Percentiles rank a stretch among this genome's conserved stretches.
phyloP scores from a whole-genome alignment of 2,329 filamentous ascomycete species.

The Ascochyta pisi region DNA sequence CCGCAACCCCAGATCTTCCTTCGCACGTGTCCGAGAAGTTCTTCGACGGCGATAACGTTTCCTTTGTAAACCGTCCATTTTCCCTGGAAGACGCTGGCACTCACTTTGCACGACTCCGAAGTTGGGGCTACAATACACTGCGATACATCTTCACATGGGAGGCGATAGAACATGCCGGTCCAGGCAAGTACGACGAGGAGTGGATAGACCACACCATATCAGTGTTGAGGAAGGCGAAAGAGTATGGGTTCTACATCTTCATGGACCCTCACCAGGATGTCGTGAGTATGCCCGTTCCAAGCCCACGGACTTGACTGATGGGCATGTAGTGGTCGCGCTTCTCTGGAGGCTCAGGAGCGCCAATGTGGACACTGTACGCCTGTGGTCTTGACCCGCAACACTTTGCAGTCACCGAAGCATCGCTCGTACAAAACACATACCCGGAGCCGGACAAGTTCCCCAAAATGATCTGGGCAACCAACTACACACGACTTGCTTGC shows the following conservation, averaged over 20 bases:
- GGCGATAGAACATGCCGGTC: constrained; percentile 91
- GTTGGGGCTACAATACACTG: constrained; percentile 95
- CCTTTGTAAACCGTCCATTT: constrained; percentile 87
- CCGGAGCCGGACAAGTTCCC: constrained; percentile 84
- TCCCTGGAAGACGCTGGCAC: constrained; percentile 78
- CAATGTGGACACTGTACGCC: constrained; percentile 97
- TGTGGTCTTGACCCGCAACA: constrained; percentile 86
- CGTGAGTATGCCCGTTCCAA: constrained; percentile 58
- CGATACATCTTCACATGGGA: constrained; percentile 99
- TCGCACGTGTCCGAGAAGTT: constrained; percentile 81
- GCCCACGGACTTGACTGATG: not conserved
- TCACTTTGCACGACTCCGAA: constrained; percentile 85
- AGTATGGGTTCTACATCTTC: constrained; percentile 94
- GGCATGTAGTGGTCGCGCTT: constrained; percentile 82
- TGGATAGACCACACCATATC: constrained; percentile 93
- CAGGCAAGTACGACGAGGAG: constrained; percentile 89
- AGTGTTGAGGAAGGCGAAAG: constrained; percentile 80
- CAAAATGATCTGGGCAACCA: constrained; percentile 99
- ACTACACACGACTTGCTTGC: constrained; percentile 86
- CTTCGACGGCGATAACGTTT: constrained; percentile 91
- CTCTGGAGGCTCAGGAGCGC: constrained; percentile 91
- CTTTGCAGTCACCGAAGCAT: constrained; percentile 87
- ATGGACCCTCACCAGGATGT: constrained; percentile 99
- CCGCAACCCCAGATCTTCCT: constrained; percentile 78
- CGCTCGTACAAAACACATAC: constrained; percentile 94